phyloP scores from a whole-genome alignment of 1,139 yeast species.

The Zhuliangozyma parablackwelliae region DNA sequence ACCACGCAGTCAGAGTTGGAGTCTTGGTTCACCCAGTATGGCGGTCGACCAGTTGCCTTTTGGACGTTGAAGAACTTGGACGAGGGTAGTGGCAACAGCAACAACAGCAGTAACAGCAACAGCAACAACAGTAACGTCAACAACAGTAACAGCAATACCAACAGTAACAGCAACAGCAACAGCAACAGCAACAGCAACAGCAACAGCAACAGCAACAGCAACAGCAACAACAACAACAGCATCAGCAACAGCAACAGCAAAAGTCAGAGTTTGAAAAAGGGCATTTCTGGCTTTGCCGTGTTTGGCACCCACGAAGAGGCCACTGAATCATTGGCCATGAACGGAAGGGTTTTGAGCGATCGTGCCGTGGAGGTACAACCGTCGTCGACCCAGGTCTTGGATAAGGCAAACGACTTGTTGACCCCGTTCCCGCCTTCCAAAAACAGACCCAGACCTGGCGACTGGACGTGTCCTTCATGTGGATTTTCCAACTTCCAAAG shows the following conservation, averaged over 20 bases:
- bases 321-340: slow-evolving; percentile 66
- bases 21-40: slow-evolving; percentile 85
- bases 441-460: slow-evolving; percentile 93
- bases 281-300: slow-evolving; percentile 74
- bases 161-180: slow-evolving; percentile 1
- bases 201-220: slow-evolving; percentile 2
- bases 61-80: slow-evolving; percentile 76
- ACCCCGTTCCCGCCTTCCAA: slow-evolving; percentile 85
- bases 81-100: slow-evolving; percentile 5
- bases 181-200: slow-evolving; percentile 1
- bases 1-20: slow-evolving; percentile 90
- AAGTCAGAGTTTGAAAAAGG: slow-evolving; percentile 13
- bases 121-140: slow-evolving; percentile 4
- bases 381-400: slow-evolving; percentile 71
- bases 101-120: slow-evolving; percentile 17
- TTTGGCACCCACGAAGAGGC: slow-evolving; percentile 87
- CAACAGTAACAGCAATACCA: slow-evolving; percentile 8
- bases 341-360: slow-evolving; percentile 75
- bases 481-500: slow-evolving; percentile 94
- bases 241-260: slow-evolving; percentile 4
- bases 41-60: slow-evolving; percentile 82
- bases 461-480: slow-evolving; percentile 96
- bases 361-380: slow-evolving; percentile 82
- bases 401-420: slow-evolving; percentile 74
- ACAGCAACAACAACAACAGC: slow-evolving; percentile 3